These are phyloP conservation scores for Ceratocystis harringtonii DNA, from an alignment of 2,329 filamentous ascomycete genomes.

Conservation along the genomic window DNA sequence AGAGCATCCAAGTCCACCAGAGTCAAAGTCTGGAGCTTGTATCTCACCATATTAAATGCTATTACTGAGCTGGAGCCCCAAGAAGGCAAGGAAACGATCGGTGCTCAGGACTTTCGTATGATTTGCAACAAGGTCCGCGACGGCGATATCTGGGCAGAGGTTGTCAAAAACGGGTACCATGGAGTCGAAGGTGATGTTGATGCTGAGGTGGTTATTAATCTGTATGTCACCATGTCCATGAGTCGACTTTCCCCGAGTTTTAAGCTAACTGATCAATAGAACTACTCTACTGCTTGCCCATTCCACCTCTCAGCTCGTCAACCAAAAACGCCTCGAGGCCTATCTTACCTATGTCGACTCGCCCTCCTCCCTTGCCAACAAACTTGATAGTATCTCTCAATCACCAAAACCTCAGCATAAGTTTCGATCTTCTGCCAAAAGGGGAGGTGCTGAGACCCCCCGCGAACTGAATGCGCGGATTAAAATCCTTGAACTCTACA, in stretches of 20 bases:
- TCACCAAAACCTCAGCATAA: slow-evolving; percentile 26
- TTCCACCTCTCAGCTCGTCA: slow-evolving; percentile 65
- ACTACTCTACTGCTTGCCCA: slow-evolving; percentile 85
- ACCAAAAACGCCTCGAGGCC: slow-evolving; percentile 75
- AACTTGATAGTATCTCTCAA: slow-evolving; percentile 35
- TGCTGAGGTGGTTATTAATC: slow-evolving; percentile 79
- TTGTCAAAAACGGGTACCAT: slow-evolving; percentile 73
- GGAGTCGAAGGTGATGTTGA: slow-evolving; percentile 83
- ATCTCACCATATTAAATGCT: slow-evolving; percentile 82
- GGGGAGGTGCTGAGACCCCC: slow-evolving; percentile 62
- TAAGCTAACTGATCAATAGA: slow-evolving; percentile 30
- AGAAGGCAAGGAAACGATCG: slow-evolving; percentile 80
- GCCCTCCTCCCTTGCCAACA: slow-evolving; percentile 55
- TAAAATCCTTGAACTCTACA: slow-evolving; percentile 90
- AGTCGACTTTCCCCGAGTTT: not conserved
- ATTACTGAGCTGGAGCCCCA: slow-evolving; percentile 78
- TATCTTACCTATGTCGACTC: slow-evolving; percentile 53
- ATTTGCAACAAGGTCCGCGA: slow-evolving; percentile 74
- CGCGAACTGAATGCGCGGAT: slow-evolving; percentile 71
- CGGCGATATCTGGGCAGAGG: slow-evolving; percentile 87
- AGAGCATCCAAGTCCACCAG: slow-evolving; percentile 66
- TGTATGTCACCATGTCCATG: slow-evolving; percentile 38
- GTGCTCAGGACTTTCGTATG: slow-evolving; percentile 67
- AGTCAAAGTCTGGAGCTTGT: slow-evolving; percentile 95
- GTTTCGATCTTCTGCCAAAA: slow-evolving; percentile 33